Conservation (phyloP, 306 rosid genomes). For the Acacia confusa region DNA sequence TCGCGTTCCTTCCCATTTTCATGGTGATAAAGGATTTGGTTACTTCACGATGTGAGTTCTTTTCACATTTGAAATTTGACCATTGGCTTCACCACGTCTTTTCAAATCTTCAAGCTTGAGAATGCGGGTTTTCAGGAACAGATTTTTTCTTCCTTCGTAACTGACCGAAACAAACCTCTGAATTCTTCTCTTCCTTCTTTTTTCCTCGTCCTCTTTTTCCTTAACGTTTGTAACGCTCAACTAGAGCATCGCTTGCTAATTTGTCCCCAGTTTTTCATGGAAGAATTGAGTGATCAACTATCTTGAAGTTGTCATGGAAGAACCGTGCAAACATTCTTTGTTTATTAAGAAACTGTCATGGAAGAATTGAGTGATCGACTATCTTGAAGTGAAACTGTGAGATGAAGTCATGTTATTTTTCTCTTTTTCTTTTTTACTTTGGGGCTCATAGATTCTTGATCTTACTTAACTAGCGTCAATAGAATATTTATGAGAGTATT, state of each 20-base stretch:
- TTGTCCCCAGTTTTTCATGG: background rate
- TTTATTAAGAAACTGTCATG: background rate
- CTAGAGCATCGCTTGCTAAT: background rate
- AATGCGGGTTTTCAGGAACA: conserved; percentile 18
- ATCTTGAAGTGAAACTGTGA: conserved; percentile 15
- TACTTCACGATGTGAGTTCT: background rate
- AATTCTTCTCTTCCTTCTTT: background rate
- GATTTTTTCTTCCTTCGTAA: background rate
- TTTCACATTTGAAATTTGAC: background rate
- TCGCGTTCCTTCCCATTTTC: background rate
- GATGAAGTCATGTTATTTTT: background rate
- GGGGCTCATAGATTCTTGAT: background rate
- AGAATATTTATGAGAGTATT: background rate
- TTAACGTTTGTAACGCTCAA: background rate
- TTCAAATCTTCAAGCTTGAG: background rate
- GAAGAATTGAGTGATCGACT: background rate
- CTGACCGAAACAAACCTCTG: background rate
- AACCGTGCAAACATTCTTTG: background rate
- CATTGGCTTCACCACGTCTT: background rate
- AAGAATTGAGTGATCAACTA: conserved; percentile 1
- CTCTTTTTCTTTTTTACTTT: background rate
- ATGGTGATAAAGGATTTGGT: background rate
- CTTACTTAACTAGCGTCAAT: background rate
- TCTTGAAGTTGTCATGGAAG: too few species aligned
- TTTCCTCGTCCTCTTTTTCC: background rate